Conservation (phyloP, 371 early-diverging fungal genomes). For the Cokeromyces recurvatus region DNA sequence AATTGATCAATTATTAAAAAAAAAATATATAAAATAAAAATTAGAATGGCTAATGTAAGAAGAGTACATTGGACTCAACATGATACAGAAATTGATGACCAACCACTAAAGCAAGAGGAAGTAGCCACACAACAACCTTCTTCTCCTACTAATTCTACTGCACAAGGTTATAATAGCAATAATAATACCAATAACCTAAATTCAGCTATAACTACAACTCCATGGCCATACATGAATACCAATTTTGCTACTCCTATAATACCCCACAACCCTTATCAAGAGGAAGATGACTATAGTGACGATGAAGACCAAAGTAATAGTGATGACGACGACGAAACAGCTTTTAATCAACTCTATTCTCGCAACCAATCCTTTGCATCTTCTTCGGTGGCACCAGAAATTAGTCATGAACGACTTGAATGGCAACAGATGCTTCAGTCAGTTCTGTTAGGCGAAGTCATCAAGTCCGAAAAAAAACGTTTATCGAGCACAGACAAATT, state of each 20-base stretch:
- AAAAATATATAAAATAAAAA: too few species aligned
- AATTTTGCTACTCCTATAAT: conserved; percentile 6
- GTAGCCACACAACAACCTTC: not conserved
- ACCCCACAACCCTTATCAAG: conserved; percentile 12
- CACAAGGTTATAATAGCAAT: not conserved
- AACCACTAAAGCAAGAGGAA: conserved; percentile 1
- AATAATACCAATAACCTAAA: not conserved
- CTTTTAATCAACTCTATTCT: conserved; percentile 29
- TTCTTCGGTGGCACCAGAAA: conserved; percentile 43
- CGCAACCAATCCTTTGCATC: conserved; percentile 32
- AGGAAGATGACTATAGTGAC: conserved; percentile 23
- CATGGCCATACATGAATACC: conserved; percentile 17
- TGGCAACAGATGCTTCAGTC: conserved; percentile 86
- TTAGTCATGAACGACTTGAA: conserved; percentile 67
- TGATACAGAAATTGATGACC: conserved; percentile 12
- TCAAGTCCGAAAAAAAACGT: conserved; percentile 78
- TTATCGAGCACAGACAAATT: conserved; percentile 54
- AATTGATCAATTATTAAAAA: too few species aligned
- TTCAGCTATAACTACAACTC: not conserved
- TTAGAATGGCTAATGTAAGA: too few species aligned
- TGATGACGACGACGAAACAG: conserved; percentile 29
- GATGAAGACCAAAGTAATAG: conserved; percentile 28
- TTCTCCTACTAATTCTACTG: too few species aligned
- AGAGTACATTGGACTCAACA: conserved; percentile 30
- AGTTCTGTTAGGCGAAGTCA: conserved; percentile 80